Conservation (phyloP, 2,329 filamentous ascomycete genomes). For the Huntiella omanensis region DNA sequence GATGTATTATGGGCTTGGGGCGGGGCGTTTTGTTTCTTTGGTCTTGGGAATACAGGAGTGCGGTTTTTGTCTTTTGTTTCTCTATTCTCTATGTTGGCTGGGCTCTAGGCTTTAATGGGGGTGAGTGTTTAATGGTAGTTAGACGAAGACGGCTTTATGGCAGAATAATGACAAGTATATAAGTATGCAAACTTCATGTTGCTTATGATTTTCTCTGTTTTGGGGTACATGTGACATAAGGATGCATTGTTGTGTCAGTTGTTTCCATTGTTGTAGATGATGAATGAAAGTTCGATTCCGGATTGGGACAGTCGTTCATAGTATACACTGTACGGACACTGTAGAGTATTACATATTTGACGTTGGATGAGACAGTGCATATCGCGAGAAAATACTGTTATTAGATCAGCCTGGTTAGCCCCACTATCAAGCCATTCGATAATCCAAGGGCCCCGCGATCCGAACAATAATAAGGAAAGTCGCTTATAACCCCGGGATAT, state of each 20-base stretch:
- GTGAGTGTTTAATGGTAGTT: neutral
- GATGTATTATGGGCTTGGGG: neutral
- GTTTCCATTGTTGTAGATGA: no score
- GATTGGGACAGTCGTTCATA: no score
- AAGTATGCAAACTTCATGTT: neutral
- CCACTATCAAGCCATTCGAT: no score
- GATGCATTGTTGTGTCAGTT: no score
- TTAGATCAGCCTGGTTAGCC: neutral
- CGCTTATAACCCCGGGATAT: no score
- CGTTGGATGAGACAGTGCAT: no score
- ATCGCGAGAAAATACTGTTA: neutral
- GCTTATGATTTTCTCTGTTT: neutral
- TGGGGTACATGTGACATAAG: neutral
- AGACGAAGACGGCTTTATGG: conserved; percentile 6
- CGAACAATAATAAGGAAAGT: no score
- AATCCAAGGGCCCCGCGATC: no score
- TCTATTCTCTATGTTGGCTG: neutral
- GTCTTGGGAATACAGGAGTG: neutral
- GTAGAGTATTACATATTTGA: no score
- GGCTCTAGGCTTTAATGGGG: no score
- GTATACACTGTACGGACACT: no score
- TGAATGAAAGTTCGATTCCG: no score
- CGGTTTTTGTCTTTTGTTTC: neutral
- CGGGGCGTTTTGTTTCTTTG: conserved; percentile 1
- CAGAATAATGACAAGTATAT: conserved; percentile 10